A percentile compares a stretch with the other conserved stretches of the same genome.
Evolutionary conservation across 176 grass and related monocot genomes (phyloP).

Genomic region (Triticum turgidum): DNA sequence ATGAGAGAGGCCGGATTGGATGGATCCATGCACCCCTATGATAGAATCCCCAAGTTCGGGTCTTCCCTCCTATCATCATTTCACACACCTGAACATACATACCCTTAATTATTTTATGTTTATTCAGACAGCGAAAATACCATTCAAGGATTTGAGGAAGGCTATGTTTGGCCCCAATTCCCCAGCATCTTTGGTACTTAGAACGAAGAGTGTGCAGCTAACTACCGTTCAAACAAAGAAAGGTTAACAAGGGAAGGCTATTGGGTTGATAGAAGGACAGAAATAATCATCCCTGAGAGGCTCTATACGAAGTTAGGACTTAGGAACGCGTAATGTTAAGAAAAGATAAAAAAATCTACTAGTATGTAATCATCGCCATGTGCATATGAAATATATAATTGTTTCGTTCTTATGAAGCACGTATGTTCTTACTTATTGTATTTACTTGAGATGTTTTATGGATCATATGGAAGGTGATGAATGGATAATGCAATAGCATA

Average conservation of each 20-base stretch:
- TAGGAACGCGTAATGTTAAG: constrained; percentile 40
- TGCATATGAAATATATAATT: constrained; percentile 47
- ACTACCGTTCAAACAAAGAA: constrained; percentile 45
- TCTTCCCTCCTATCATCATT: no score
- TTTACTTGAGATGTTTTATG: background rate
- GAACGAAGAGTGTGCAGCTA: constrained; percentile 37
- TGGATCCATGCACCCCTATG: no score
- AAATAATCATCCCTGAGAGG: constrained; percentile 26
- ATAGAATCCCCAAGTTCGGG: no score
- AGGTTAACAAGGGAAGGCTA: constrained; percentile 37
- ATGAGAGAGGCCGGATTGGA: no score
- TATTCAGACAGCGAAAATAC: no score
- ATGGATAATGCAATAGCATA: no score
- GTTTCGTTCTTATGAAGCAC: background rate
- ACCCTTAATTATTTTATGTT: no score
- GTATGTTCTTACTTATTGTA: background rate
- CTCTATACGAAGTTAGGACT: constrained; percentile 12
- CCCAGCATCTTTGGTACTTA: constrained; percentile 45
- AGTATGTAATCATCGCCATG: constrained; percentile 36
- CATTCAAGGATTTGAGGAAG: no score
- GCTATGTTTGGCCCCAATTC: constrained; percentile 28
- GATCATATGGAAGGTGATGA: background rate
- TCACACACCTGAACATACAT: no score
- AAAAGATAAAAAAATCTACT: constrained; percentile 15
- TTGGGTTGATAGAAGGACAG: background rate